Conservation (phyloP, 2,329 filamentous ascomycete genomes). For the Trichoderma pleuroti region DNA sequence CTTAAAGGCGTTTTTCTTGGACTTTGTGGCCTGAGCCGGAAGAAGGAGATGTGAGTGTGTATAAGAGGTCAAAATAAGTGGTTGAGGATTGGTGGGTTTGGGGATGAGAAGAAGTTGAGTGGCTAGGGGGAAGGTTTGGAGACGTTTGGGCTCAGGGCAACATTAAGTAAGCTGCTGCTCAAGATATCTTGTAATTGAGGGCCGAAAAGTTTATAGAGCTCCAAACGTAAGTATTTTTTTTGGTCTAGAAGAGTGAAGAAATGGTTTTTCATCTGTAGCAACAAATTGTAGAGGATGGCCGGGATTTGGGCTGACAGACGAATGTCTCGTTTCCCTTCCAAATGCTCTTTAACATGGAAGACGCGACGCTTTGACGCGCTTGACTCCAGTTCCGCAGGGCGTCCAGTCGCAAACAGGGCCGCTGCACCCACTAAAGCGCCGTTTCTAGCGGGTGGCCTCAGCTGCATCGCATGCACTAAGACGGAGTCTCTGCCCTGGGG, state of each 20-base stretch:
- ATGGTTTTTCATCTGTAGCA: not conserved
- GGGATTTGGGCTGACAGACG: not conserved
- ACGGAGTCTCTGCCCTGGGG: not conserved
- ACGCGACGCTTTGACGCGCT: conserved; percentile 8
- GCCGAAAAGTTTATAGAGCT: too few relatives aligned
- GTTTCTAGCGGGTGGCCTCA: not conserved
- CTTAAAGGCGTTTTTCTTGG: not conserved
- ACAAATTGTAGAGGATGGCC: too few relatives aligned
- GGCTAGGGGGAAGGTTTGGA: not conserved
- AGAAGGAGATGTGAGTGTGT: not conserved
- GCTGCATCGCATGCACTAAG: not conserved
- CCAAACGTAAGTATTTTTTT: not conserved
- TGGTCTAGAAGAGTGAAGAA: not conserved
- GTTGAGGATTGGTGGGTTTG: not conserved
- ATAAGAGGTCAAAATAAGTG: not conserved
- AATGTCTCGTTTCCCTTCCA: not conserved
- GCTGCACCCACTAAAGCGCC: conserved; percentile 3
- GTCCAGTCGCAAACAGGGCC: not conserved
- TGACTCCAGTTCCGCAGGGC: not conserved
- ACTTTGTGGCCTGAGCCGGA: too few relatives aligned
- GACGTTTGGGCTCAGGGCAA: not conserved
- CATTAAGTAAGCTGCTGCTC: conserved; percentile 4
- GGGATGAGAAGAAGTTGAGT: not conserved
- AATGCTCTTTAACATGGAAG: not conserved
- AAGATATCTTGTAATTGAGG: not conserved